phyloP scores from a whole-genome alignment of 2,329 filamentous ascomycete species.

The Fusarium oligoseptatum region DNA sequence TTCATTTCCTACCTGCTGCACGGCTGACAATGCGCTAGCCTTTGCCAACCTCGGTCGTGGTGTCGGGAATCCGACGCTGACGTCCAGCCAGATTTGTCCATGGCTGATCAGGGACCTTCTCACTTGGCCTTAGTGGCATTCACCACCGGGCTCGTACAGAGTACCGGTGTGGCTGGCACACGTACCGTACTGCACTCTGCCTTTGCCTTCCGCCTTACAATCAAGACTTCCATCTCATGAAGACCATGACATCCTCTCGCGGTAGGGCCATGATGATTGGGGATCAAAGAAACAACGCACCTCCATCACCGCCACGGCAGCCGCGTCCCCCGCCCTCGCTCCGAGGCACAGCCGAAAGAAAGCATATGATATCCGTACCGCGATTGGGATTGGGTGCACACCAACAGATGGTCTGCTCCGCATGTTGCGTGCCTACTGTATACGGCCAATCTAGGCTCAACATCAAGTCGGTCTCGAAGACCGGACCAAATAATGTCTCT shows the following conservation, averaged over 20 bases:
- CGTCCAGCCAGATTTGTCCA: neutral
- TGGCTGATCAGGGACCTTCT: conserved; percentile 31
- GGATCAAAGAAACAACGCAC: conserved; percentile 38
- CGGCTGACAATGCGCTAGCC: conserved; percentile 39
- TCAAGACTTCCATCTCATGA: conserved; percentile 15
- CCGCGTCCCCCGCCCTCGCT: conserved; percentile 22
- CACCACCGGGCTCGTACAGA: conserved; percentile 10
- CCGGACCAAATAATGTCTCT: conserved; percentile 15
- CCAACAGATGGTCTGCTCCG: conserved; percentile 8
- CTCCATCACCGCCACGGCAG: conserved; percentile 30
- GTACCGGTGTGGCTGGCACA: conserved; percentile 11
- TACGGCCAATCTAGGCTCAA: conserved; percentile 24
- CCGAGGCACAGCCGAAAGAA: conserved; percentile 46
- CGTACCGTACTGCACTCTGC: neutral
- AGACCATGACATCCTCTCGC: conserved; percentile 11
- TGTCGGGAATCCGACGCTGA: conserved; percentile 34
- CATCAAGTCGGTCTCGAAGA: conserved; percentile 14
- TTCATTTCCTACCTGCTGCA: conserved; percentile 45
- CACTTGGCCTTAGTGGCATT: conserved; percentile 35
- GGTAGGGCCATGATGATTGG: conserved; percentile 18
- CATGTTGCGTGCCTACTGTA: conserved; percentile 11
- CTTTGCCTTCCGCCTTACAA: neutral
- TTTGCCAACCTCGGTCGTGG: conserved; percentile 41
- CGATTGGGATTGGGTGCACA: conserved; percentile 27
- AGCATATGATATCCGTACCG: conserved; percentile 34